Evolutionary conservation across 2,329 filamentous ascomycete species (phyloP).

Genomic region (Verticillium dahliae): DNA sequence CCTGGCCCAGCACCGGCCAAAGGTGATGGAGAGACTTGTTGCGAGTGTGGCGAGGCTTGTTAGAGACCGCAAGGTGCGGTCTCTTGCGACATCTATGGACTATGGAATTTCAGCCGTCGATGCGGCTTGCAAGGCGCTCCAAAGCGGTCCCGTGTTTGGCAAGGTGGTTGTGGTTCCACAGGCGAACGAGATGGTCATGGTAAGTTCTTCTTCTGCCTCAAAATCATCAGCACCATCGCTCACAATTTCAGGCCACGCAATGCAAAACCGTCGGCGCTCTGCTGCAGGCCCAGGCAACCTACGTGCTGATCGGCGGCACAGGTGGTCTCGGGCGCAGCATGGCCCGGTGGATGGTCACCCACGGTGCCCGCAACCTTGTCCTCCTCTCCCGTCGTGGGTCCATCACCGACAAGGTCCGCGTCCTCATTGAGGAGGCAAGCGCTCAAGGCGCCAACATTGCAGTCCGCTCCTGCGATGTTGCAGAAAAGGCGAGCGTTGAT

Average conservation of each 20-base stretch:
- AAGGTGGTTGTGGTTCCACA: constrained; percentile 32
- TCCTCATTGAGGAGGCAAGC: constrained; percentile 15
- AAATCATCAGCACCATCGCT: constrained; percentile 2
- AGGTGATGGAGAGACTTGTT: neutral
- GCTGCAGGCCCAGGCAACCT: constrained; percentile 32
- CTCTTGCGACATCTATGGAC: constrained; percentile 26
- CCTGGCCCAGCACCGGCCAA: constrained; percentile 2
- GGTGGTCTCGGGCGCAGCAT: constrained; percentile 23
- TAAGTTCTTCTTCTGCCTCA: constrained; percentile 2
- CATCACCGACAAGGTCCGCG: constrained; percentile 6
- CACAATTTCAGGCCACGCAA: constrained; percentile 20
- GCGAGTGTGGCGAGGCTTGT: neutral
- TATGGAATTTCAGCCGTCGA: constrained; percentile 16
- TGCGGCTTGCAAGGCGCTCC: constrained; percentile 31
- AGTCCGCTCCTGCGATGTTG: constrained; percentile 24
- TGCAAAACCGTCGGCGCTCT: constrained; percentile 26
- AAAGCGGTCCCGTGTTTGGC: constrained; percentile 30
- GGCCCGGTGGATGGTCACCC: constrained; percentile 20
- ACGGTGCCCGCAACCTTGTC: constrained; percentile 20
- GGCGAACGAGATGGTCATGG: constrained; percentile 2
- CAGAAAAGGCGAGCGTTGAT: constrained; percentile 17
- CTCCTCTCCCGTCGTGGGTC: constrained; percentile 19
- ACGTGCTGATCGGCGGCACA: constrained; percentile 21
- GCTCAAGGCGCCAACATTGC: constrained; percentile 18
- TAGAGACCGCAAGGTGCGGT: constrained; percentile 9